phyloP scores from a whole-genome alignment of 202 grass and related monocot genomes.

The Tripidium arundinaceum region DNA sequence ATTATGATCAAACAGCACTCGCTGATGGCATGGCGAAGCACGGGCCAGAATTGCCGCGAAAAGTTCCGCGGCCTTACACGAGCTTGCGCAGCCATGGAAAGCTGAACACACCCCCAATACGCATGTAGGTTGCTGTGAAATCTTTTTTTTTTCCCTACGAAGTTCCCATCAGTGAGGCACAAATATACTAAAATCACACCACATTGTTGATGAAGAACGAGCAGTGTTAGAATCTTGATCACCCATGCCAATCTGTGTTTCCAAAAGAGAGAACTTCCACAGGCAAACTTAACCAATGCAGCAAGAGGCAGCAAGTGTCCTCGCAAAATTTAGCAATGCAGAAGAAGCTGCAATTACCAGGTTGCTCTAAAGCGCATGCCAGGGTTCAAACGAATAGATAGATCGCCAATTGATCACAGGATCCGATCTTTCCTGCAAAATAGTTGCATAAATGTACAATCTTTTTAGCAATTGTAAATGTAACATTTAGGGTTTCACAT shows the following conservation, averaged over 20 bases:
- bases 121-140: constrained; percentile 39
- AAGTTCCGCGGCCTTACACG: constrained; percentile 31
- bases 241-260: constrained; percentile 3
- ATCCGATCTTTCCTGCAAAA: constrained; percentile 27
- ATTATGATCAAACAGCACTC: constrained; percentile 79
- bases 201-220: constrained; percentile 3
- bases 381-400: not conserved
- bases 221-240: not conserved
- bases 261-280: not conserved
- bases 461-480: not conserved
- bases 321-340: not conserved
- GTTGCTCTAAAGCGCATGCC: not conserved
- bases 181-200: constrained; percentile 30
- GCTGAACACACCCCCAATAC: constrained; percentile 21
- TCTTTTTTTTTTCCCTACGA: not conserved
- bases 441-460: not conserved
- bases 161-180: constrained; percentile 26
- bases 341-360: constrained; percentile 6
- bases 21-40: constrained; percentile 53
- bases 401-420: not conserved
- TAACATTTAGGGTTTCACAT: constrained; percentile 18
- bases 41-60: constrained; percentile 44
- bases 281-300: not conserved
- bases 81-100: constrained; percentile 47
- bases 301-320: not conserved